phyloP scores from a whole-genome alignment of 345 rosid genomes.

The Brassica carinata region DNA sequence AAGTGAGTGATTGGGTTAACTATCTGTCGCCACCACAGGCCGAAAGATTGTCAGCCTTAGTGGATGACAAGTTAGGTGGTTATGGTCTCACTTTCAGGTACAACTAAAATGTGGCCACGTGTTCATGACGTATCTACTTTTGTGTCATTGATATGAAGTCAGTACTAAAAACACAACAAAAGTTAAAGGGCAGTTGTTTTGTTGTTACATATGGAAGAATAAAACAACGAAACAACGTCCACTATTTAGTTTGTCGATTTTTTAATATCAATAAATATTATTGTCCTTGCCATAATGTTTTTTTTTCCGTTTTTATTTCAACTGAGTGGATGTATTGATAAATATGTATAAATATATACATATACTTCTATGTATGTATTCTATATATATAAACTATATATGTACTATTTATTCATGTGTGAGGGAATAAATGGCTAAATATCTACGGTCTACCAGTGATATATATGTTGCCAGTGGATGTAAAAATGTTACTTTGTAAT shows the following conservation, averaged over 20 bases:
- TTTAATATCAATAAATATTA: not conserved
- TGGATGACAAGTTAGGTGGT: slow-evolving; percentile 51
- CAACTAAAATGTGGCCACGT: slow-evolving; percentile 27
- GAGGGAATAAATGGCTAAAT: not conserved
- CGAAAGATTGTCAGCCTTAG: slow-evolving; percentile 37
- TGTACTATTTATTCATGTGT: not conserved
- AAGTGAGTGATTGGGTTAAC: slow-evolving; percentile 54
- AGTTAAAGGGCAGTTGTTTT: slow-evolving; percentile 3
- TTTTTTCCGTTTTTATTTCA: not conserved
- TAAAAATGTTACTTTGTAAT: too few relatives aligned
- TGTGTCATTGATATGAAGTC: not conserved
- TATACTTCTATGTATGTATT: not conserved
- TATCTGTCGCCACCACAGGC: slow-evolving; percentile 48
- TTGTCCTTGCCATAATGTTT: slow-evolving; percentile 22
- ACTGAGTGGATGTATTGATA: not conserved
- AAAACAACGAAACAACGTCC: slow-evolving; percentile 28
- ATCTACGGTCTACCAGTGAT: not conserved
- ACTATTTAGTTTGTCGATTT: slow-evolving; percentile 7
- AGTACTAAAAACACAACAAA: not conserved
- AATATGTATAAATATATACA: not conserved
- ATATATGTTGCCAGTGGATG: too few relatives aligned
- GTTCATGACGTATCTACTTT: not conserved
- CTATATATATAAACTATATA: not conserved
- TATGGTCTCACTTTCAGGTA: slow-evolving; percentile 55
- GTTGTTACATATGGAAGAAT: slow-evolving; percentile 10